Evolutionary conservation across 78 protist genomes (phyloP), one percentile per base, ranked within the genome.

Genomic region (Dictyostelium brefeldianum): DNA sequence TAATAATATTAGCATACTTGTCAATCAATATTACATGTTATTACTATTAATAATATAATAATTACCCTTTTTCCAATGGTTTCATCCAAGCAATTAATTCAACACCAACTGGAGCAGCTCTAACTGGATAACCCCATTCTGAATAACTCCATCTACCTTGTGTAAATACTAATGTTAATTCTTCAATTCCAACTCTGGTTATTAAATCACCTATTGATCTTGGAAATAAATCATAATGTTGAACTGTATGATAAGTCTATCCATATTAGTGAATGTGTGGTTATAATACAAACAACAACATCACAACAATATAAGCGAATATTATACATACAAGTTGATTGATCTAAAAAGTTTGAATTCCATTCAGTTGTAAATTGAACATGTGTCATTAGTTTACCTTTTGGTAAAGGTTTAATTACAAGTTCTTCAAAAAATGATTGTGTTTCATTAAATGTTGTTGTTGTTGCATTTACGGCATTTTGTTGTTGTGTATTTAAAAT

Each of bases 91-190:
- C 78, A 9, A 41, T 57, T 54, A 91, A 69, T 53, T 91, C 95
- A 10, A 87, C 89, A 54, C 96, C 96, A 36, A 87, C 92, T 18
- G 96, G 96, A 12, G 96, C 83, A 25, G 96, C 29, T 27, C 84
- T 65, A n/a, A 80, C 59, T 11, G 96, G 96, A 50, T 75, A 75
- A 2, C 96, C 96, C 96, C 96, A 93, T n/a, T 80, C 91, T n/a
- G 74, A 64, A 77, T 78, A 80, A 57, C 57, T 83, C 96, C 96
- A 94, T 20, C 96, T 50, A 10, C 96, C 96, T 59, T 94, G 93
- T 27, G 96, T 94, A 56, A 94, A 80, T 36, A 59, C 56, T 31
- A 80, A 54, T 53, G 81, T 75, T 53, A 91, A 36, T 80, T 91
- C 95, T 29, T 80, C 92, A 29, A 80, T 59, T 8, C 95, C 90